Base-by-base conservation (phyloP, 202 grass and related monocot species). In the Thinopyrum obtusiflorum region DNA sequence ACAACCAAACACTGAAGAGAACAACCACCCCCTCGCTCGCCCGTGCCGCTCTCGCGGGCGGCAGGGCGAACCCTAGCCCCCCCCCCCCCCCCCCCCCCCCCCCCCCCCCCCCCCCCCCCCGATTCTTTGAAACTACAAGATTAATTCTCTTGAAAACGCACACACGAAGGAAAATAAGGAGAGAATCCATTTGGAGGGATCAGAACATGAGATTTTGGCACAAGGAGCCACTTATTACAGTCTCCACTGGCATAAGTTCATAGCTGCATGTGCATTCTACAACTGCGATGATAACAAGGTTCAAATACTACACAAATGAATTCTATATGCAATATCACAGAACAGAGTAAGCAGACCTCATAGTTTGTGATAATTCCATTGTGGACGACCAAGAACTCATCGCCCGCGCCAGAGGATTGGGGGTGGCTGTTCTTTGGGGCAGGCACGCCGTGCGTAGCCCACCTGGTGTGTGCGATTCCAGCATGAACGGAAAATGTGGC, bases 321-420 rank as follows among this genome's bases (percentile, higher is more conserved):
- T 15, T 66, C 0, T 55, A 26, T 71, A 68, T 49, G 29, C 13
- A 81, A 21, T 3, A 82, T 17, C 26, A 63, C 53, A 72, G 6
- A 55, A 73, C 23, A 78, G 81, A 32, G 49, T 67, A 74, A 82
- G 78, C 57, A 80, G 59, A 98, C 96, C 96, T 95, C 93, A 51
- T 95, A 92, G 85, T 98, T 98, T 35, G 91, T 98, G 86, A 98
- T 95, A n/a, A 98, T 98, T 55, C 91, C 93, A 78, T 98, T 98
- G 82, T 98, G 96, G 83, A 98, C 96, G n/a, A 98, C 91, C 76
- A 98, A 73, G 83, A 98, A 98, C 42, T 98, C 96, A 28, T 98
- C 87, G 3, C 83, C 85, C 0, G 79, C 42, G 46, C 91, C 96
- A 9, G 96, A 98, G 46, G 96, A 94, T 84, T 98, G 96, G 17